Evolutionary conservation across 148 eudicot species (phyloP).

Genomic region (Mesembryanthemum crystallinum): DNA sequence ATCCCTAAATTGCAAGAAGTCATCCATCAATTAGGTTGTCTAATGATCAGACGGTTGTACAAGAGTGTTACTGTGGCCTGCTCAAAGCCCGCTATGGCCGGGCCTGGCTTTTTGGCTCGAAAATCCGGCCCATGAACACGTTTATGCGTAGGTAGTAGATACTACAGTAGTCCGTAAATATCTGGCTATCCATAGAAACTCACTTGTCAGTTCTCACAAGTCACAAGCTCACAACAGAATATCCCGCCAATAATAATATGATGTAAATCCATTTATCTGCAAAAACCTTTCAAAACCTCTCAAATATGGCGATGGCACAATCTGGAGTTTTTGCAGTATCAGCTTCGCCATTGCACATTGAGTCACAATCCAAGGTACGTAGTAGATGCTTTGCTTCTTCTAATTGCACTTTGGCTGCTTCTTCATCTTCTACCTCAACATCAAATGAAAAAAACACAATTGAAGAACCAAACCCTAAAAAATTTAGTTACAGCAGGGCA

Average conservation of each 20-base stretch:
- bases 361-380: constrained; percentile 47
- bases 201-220: too few species aligned
- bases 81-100: too few species aligned
- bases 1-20: too few species aligned
- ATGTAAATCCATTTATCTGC: background rate
- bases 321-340: constrained; percentile 43
- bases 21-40: too few species aligned
- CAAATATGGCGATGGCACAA: constrained; percentile 36
- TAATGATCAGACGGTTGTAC: too few species aligned
- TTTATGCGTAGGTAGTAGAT: too few species aligned
- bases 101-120: too few species aligned
- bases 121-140: too few species aligned
- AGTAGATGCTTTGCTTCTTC: constrained; percentile 23
- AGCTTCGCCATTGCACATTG: constrained; percentile 32
- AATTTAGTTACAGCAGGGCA: constrained; percentile 74
- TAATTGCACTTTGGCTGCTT: constrained; percentile 37
- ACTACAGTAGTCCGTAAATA: too few species aligned
- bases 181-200: background rate
- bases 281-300: constrained; percentile 9
- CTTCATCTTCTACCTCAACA: constrained; percentile 39
- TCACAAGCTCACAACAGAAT: constrained; percentile 2
- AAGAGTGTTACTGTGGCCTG: too few species aligned
- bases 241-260: background rate
- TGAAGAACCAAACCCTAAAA: constrained; percentile 37
- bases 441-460: constrained; percentile 21